Conservation (phyloP, 2,329 filamentous ascomycete species). For the Colletotrichum ledebouriae region DNA sequence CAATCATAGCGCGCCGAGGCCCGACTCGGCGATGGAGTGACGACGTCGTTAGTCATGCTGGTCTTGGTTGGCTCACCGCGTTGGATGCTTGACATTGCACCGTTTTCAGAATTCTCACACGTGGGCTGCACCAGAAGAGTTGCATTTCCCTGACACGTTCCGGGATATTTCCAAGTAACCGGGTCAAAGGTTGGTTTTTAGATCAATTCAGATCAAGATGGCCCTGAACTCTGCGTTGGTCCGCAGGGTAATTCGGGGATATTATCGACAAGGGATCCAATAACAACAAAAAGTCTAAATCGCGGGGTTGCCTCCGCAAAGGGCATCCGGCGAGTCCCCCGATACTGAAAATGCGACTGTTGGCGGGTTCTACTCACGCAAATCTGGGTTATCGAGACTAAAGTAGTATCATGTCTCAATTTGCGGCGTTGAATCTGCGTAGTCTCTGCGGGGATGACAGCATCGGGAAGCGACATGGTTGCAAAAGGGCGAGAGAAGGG, state of each 20-base stretch:
- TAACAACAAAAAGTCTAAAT: conserved; percentile 29
- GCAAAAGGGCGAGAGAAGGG: conserved; percentile 3
- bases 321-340: conserved; percentile 1
- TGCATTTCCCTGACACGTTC: conserved; percentile 1
- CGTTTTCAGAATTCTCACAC: no score
- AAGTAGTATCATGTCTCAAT: conserved; percentile 16
- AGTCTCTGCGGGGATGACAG: conserved; percentile 14
- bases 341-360: conserved; percentile 23
- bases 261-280: conserved; percentile 21
- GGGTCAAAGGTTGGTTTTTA: conserved; percentile 3
- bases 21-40: background rate
- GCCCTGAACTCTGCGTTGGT: conserved; percentile 3
- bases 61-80: background rate
- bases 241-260: background rate
- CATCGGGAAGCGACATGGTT: conserved; percentile 33
- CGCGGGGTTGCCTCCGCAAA: conserved; percentile 29
- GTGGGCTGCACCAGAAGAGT: background rate
- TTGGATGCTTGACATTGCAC: no score
- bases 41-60: background rate
- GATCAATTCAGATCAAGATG: conserved; percentile 6
- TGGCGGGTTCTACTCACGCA: background rate
- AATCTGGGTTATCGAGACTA: background rate
- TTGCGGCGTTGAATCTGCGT: background rate
- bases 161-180: conserved; percentile 5
- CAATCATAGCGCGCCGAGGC: no score